phyloP scores from a whole-genome alignment of 2,329 filamentous ascomycete genomes.

The Monosporascus cannonballus region DNA sequence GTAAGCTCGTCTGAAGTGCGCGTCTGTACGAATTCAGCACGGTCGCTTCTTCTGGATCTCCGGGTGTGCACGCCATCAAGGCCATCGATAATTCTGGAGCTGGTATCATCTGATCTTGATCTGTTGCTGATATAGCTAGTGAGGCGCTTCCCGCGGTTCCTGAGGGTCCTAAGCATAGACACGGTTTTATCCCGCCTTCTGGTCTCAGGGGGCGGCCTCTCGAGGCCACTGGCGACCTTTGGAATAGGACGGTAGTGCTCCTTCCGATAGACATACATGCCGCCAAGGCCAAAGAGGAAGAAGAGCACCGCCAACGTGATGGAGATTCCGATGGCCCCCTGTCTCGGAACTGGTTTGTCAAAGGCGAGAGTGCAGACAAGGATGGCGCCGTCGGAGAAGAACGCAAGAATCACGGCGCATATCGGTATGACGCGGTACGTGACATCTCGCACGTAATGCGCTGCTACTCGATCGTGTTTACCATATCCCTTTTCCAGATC shows the following conservation, averaged over 20 bases:
- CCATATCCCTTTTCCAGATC: constrained; percentile 11
- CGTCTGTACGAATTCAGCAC: no score
- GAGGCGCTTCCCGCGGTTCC: no score
- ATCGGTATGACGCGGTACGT: constrained; percentile 20
- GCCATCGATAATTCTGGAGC: no score
- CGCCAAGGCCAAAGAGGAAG: constrained; percentile 14
- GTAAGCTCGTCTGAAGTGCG: no score
- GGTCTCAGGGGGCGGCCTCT: neutral
- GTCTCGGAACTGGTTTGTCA: constrained; percentile 13
- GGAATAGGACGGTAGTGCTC: constrained; percentile 7
- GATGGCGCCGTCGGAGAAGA: constrained; percentile 18
- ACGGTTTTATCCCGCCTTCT: no score
- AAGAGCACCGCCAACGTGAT: constrained; percentile 13
- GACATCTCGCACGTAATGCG: constrained; percentile 12
- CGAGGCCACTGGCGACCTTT: constrained; percentile 4
- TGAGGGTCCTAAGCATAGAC: no score
- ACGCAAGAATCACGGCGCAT: constrained; percentile 11
- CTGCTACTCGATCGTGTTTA: neutral
- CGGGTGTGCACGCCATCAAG: no score
- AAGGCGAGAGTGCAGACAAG: constrained; percentile 14
- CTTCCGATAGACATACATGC: constrained; percentile 9
- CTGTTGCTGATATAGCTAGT: no score
- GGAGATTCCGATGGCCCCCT: constrained; percentile 14
- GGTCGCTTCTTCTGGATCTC: no score
- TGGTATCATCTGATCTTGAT: no score